phyloP scores from a whole-genome alignment of 164 flowering plant species.

The Vitis labrusca region DNA sequence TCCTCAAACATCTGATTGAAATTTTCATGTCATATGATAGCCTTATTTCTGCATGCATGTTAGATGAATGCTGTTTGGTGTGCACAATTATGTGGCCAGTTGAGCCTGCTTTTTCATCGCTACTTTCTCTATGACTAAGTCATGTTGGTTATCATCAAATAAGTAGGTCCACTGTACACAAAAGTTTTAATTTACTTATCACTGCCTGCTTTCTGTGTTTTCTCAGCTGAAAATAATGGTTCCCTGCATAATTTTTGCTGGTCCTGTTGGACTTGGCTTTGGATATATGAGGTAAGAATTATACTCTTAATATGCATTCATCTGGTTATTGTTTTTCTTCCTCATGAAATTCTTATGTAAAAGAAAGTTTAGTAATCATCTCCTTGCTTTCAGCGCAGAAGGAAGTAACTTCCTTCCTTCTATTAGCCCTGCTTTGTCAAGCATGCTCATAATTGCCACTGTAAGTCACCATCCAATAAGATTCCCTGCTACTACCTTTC shows the following conservation, averaged over 20 bases:
- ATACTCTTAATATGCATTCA: background rate
- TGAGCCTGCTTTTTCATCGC: no score
- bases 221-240: conserved; percentile 34
- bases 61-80: no score
- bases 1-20: no score
- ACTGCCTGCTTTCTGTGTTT: background rate
- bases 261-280: conserved; percentile 40
- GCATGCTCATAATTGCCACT: conserved; percentile 17
- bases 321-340: background rate
- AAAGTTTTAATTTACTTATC: no score
- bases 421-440: conserved; percentile 32
- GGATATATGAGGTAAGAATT: conserved; percentile 29
- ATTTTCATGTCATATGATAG: no score
- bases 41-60: no score
- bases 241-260: conserved; percentile 36
- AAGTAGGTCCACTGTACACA: no score
- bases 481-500: background rate
- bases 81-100: no score
- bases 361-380: background rate
- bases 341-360: background rate
- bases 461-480: conserved; percentile 12
- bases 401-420: conserved; percentile 26
- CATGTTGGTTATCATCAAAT: no score
- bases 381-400: conserved; percentile 26
- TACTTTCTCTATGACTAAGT: no score